Evolutionary conservation across 2,329 filamentous ascomycete species (phyloP), one percentile per base, ranked within the genome.

Genomic region (Botrytis aclada): DNA sequence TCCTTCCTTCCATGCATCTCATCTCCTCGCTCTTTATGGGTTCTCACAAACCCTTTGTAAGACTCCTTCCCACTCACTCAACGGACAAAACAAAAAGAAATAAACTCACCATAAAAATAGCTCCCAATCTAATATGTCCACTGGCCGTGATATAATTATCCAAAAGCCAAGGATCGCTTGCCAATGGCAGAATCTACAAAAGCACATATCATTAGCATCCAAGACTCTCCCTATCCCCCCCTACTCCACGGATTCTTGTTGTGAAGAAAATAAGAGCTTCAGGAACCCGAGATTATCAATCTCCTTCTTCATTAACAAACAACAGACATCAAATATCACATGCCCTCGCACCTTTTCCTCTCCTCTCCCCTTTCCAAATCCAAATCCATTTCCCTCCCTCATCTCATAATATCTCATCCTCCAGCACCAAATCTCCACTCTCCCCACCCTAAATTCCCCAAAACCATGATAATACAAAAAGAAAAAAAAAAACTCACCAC

Each of bases 101-200:
- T 6, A 29, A n/a, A 64, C 58, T 29, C 18, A 70, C 69, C 90
- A 93, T 93, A 74, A 93, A 87, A 37, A 78, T 76, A 16, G 74
- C 79, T 12, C 74, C 79, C 12, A 82, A 85, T 82, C 88, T 84
- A 73, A 93, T 89, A 78, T 92, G 89, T 1, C 91, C 91, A 2
- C 87, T 88, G 0, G 89, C 86, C 80, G 92, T 93, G 74, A 92
- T 85, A 79, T 93, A 93, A 0, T 87, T 88, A 80, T 93, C 91
- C 45, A 92, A 82, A 16, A 93, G 83, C 90, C 90, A 93, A 75
- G 89, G 89, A 79, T 93, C 90, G 81, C 88, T 86, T 32, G 88
- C 89, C 51, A 93, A 81, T 3, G 89, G 89, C 43, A 92, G 81
- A 25, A 89, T 82, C 88, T 90, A 82, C 45, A 41, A 25, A 43